These are phyloP conservation scores for Pezicula carpinea DNA, from an alignment of 2,329 filamentous ascomycete species.

Conservation along the genomic window DNA sequence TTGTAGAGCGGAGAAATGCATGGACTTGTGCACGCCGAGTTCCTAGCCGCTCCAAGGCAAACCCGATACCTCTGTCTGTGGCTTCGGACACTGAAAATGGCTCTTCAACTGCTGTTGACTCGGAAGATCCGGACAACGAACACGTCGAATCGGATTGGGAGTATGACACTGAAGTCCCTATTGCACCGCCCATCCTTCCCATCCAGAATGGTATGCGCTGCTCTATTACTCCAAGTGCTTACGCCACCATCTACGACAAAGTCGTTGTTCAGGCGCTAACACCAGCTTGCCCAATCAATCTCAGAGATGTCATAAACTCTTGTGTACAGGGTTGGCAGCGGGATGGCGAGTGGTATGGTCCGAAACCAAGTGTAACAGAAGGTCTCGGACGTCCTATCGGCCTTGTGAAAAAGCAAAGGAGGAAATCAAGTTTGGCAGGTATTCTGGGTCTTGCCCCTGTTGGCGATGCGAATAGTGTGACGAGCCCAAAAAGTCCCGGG, in stretches of 20 bases:
- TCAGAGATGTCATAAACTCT: slow-evolving; percentile 72
- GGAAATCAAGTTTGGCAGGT: slow-evolving; percentile 24
- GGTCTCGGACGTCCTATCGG: neutral
- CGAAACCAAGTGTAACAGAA: slow-evolving; percentile 47
- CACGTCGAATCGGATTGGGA: slow-evolving; percentile 10
- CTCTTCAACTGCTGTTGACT: slow-evolving; percentile 18
- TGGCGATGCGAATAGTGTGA: slow-evolving; percentile 4
- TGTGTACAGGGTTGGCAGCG: slow-evolving; percentile 90
- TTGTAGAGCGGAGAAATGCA: slow-evolving; percentile 68
- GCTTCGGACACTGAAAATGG: slow-evolving; percentile 35
- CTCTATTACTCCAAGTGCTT: slow-evolving; percentile 68
- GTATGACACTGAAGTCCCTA: slow-evolving; percentile 47
- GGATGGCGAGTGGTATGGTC: slow-evolving; percentile 83
- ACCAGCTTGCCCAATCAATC: slow-evolving; percentile 83
- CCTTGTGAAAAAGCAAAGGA: slow-evolving; percentile 15
- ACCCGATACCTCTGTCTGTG: slow-evolving; percentile 37
- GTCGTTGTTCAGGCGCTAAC: slow-evolving; percentile 76
- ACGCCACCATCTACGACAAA: slow-evolving; percentile 84
- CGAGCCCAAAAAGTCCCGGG: slow-evolving; percentile 3
- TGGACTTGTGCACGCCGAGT: slow-evolving; percentile 76
- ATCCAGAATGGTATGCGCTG: slow-evolving; percentile 70
- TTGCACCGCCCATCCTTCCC: slow-evolving; percentile 70
- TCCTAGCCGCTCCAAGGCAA: neutral
- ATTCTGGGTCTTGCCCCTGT: slow-evolving; percentile 21
- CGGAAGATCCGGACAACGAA: slow-evolving; percentile 16